Base-by-base conservation (phyloP, 2,329 filamentous ascomycete species). In the Pseudocercospora macadamiae region DNA sequence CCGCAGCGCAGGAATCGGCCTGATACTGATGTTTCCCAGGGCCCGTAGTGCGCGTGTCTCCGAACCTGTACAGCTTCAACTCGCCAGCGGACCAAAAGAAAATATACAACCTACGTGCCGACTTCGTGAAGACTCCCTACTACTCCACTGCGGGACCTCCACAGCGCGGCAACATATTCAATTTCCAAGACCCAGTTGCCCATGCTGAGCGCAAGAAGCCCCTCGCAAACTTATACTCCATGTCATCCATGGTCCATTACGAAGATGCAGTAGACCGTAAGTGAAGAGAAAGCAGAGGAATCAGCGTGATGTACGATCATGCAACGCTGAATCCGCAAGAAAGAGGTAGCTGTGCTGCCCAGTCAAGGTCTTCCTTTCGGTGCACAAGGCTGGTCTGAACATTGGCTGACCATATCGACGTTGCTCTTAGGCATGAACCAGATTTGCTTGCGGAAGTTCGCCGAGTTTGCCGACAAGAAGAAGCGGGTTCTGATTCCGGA, bases 91-190 rank as follows among this genome's bases (percentile, higher is more conserved):
- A 68, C 19, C 67, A 73, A 55, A 69, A 70, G 39, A 64, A 57
- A 5, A 73, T 74, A 16, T 74, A 73, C 39, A 69, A 67, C 3
- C 71, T 76, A 6, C 76, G 76, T 1, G 72, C 73, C 21, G 74
- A 73, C 6, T 80, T 76, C 47, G 58, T 70, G 4, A 80, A 81
- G 60, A 73, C 70, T 2, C 61, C 68, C 3, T 80, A 74, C 71
- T 80, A 81, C 42, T 6, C 2, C 23, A 23, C 42, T 47, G 42
- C 23, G 19, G 30, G 18, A 74, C 19, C 73, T 10, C 69, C 71
- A 34, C 70, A 74, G 6, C 73, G 73, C 53, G 73, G 75, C 34
- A 72, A 76, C 54, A 65, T 79, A 3, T 79, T 79, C 61, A 68
- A 71, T 10, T 76, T 76, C 37, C 65, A 70, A 8, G 66, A 77